phyloP scores from a whole-genome alignment of 768 basidiomycete genomes.

The Serendipita sp. region DNA sequence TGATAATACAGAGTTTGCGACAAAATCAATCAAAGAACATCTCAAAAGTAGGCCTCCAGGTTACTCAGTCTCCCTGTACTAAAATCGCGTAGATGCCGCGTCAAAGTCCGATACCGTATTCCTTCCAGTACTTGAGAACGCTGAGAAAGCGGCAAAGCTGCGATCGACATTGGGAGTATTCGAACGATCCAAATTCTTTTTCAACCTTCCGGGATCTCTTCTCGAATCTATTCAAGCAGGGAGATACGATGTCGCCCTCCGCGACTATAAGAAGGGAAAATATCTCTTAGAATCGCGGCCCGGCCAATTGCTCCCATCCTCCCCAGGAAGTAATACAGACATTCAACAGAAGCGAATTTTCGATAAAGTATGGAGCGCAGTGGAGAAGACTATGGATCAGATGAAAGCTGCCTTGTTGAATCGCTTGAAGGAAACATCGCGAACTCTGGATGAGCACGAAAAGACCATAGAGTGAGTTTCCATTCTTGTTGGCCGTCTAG shows the following conservation, averaged over 20 bases:
- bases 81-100: conserved; percentile 46
- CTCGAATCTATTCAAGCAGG: conserved; percentile 82
- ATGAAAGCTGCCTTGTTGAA: conserved; percentile 63
- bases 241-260: conserved; percentile 76
- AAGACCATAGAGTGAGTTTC: conserved; percentile 78
- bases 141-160: conserved; percentile 83
- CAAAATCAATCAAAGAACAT: conserved; percentile 64
- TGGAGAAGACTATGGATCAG: conserved; percentile 87
- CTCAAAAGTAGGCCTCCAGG: conserved; percentile 49
- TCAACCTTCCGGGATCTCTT: conserved; percentile 87
- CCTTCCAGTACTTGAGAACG: conserved; percentile 87
- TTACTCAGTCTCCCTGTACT: background rate
- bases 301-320: conserved; percentile 57
- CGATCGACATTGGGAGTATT: conserved; percentile 88
- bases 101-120: conserved; percentile 91
- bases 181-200: conserved; percentile 93
- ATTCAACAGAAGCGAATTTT: conserved; percentile 83
- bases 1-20: conserved; percentile 62
- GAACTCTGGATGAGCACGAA: conserved; percentile 85
- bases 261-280: conserved; percentile 95
- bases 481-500: too few species aligned
- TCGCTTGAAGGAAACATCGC: conserved; percentile 64
- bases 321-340: conserved; percentile 30
- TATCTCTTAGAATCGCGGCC: conserved; percentile 80
- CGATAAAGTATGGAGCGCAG: conserved; percentile 89